Conservation (phyloP, 192 early-diverging fungal genomes). For the Gigaspora rosea region DNA sequence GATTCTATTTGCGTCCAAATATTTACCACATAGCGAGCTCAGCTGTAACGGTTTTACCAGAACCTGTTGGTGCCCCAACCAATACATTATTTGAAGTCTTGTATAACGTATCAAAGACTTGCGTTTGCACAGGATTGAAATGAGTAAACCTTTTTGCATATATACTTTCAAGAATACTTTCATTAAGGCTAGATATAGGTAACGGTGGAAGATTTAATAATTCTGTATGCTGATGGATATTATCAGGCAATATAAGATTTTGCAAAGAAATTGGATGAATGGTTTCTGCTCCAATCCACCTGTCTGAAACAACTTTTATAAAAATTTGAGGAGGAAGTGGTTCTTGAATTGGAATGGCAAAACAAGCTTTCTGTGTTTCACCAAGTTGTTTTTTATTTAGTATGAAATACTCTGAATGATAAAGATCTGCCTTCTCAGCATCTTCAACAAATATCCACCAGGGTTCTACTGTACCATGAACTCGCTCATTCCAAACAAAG, state of each 20-base stretch:
- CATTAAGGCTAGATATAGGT: conserved; percentile 80
- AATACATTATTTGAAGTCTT: conserved; percentile 80
- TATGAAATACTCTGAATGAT: conserved; percentile 91
- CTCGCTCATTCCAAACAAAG: conserved; percentile 93
- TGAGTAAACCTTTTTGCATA: conserved; percentile 85
- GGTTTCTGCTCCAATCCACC: conserved; percentile 92
- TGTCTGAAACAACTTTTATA: conserved; percentile 92
- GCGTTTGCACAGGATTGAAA: conserved; percentile 99
- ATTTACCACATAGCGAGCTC: conserved; percentile 91
- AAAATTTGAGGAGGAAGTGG: conserved; percentile 90
- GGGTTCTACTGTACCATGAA: conserved; percentile 87
- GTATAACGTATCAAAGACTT: conserved; percentile 98
- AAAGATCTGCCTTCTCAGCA: conserved; percentile 81
- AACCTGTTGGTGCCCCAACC: conserved; percentile 96
- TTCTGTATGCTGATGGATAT: conserved; percentile 86
- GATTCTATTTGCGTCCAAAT: not conserved
- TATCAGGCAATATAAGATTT: conserved; percentile 86
- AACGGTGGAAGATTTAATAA: conserved; percentile 91
- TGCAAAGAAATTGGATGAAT: conserved; percentile 87
- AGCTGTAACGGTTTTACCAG: conserved; percentile 96
- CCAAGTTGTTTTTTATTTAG: conserved; percentile 68
- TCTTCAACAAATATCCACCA: conserved; percentile 99
- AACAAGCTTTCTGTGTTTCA: conserved; percentile 70
- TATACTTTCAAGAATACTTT: conserved; percentile 83
- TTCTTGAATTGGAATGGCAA: conserved; percentile 92